Base-by-base conservation (phyloP, 768 basidiomycete genomes). In the Pholiota conissans region DNA sequence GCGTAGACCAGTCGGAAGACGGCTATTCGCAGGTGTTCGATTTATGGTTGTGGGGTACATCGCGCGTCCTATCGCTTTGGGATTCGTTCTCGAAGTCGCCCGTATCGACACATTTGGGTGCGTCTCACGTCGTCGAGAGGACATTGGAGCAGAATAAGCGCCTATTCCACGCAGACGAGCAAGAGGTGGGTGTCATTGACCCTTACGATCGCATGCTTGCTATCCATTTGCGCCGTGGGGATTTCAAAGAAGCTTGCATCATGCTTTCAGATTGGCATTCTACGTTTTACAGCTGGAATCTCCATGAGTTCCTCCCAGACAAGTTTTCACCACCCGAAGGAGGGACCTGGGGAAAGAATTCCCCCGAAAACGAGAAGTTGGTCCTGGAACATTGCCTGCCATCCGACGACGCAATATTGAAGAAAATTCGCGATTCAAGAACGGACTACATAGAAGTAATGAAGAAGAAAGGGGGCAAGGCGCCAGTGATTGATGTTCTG, bases 191-290 rank as follows among this genome's bases (percentile, higher is more conserved):
- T 53, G 69, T 68, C 13, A 61, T 63, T 20, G 64, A 70, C 61
- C 75, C 64, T 52, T 85, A 65, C 67, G 73, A 62, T 68, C 73
- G 70, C 35, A 74, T 80, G 67, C 66, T 82, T 26, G 80, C 79
- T 10, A 45, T 87, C 0, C 84, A 87, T 63, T 62, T 87, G 27
- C 79, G 85, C 4, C 75, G 82, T 14, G 85, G 85, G 26, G 84
- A 85, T 66, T 85, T 79, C 63, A 68, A 69, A 42, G 64, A 66
- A 2, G 84, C 85, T 63, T 86, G 85, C 64, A 55, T 69, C 40
- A 62, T 71, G 26, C 74, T 85, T 20, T 73, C 71, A 0, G 63
- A 70, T 24, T 79, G 74, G 73, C 61, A 61, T 9, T 71, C 80
- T 8, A 56, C 62, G 2, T 86, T 71, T 67, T 79, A 74, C 42